Conservation (phyloP, 371 early-diverging fungal species). For the Haplosporangium sp. region DNA sequence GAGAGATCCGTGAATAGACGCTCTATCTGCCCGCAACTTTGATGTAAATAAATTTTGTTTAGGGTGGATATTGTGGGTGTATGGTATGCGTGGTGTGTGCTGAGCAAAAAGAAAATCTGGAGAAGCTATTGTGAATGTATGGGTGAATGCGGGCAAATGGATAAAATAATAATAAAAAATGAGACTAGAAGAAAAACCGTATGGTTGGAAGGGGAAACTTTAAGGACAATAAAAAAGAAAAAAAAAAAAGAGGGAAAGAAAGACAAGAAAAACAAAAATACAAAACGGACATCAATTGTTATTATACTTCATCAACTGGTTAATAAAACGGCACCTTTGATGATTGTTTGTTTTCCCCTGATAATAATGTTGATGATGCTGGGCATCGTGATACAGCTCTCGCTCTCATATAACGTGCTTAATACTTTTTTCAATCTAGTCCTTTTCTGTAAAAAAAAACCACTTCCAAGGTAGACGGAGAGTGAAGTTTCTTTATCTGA, state of each 20-base stretch:
- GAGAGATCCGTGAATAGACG: not conserved
- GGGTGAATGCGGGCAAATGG: not conserved
- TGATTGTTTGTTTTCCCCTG: not conserved
- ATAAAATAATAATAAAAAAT: too few relatives aligned
- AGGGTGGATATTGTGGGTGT: too few relatives aligned
- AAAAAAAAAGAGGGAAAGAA: not conserved
- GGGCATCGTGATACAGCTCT: not conserved
- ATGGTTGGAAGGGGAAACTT: constrained; percentile 19
- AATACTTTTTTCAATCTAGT: not conserved
- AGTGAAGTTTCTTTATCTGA: not conserved
- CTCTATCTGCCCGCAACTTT: not conserved
- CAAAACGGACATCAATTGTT: not conserved
- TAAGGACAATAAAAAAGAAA: not conserved
- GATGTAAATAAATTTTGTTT: too few relatives aligned
- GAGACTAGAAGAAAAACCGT: not conserved
- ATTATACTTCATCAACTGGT: too few relatives aligned
- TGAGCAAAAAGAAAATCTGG: too few relatives aligned
- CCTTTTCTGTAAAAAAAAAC: not conserved
- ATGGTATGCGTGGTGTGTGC: too few relatives aligned
- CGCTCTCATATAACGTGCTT: not conserved
- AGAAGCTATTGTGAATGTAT: not conserved
- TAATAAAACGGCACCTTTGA: not conserved
- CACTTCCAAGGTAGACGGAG: not conserved
- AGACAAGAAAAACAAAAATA: constrained; percentile 4
- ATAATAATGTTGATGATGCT: not conserved